Evolutionary conservation across 306 rosid species (phyloP).

Genomic region (Corylus heterophylla): DNA sequence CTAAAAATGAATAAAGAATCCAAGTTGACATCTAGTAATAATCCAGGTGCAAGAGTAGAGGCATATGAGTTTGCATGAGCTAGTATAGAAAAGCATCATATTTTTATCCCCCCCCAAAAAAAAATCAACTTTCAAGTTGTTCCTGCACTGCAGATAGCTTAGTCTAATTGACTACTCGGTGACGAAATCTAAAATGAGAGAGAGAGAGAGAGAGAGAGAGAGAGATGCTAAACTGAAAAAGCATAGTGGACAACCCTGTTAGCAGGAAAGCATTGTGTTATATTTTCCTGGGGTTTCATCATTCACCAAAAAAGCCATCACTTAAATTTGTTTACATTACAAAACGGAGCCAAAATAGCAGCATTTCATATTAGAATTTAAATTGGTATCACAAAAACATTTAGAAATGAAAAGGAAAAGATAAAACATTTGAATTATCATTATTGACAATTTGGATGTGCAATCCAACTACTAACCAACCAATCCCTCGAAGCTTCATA

Average conservation of each 20-base stretch:
- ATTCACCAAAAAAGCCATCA: background rate
- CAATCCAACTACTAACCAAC: slow-evolving; percentile 65
- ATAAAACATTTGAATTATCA: slow-evolving; percentile 2
- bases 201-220: background rate
- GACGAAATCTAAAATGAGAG: background rate
- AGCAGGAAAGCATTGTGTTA: background rate
- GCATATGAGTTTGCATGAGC: background rate
- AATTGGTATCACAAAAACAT: slow-evolving; percentile 7
- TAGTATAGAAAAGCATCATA: background rate
- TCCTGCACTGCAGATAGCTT: background rate
- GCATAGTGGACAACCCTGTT: slow-evolving; percentile 3
- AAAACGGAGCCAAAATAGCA: background rate
- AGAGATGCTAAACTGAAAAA: background rate
- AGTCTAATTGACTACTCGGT: background rate
- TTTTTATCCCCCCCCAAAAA: background rate
- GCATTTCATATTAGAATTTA: background rate
- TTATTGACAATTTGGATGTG: background rate
- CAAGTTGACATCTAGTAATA: background rate
- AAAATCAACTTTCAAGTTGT: background rate
- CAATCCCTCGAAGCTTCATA: slow-evolving; percentile 97
- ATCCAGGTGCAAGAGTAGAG: background rate
- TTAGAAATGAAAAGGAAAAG: background rate
- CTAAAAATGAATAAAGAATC: background rate
- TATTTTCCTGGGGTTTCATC: slow-evolving; percentile 3
- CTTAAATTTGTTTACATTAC: background rate